Evolutionary conservation across 495 filamentous ascomycete genomes (phyloP), one percentile per base, ranked within the genome.

Genomic region (Hypoxylon intermedium): DNA sequence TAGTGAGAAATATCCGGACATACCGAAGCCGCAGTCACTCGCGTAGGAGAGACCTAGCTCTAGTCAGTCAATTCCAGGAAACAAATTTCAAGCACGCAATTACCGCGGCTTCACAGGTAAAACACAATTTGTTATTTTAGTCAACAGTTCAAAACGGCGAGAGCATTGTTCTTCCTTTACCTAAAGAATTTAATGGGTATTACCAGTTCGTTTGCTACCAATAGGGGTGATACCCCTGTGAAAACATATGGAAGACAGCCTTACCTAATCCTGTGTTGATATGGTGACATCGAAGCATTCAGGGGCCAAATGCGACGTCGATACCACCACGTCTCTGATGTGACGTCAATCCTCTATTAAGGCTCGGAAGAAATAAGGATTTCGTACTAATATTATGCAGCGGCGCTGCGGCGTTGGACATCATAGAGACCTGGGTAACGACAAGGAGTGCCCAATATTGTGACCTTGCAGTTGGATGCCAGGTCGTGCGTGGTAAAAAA

Each of bases 241-340:
- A 5, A 26, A 43, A 13, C 15, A 24, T 23, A 24, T 24, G 7
- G 40, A 36, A 40, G 19, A 49, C 47, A 33, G 41, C 36, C 37
- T 49, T 58, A 36, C 36, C 45, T 28, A 23, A 50, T 58, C 44
- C 26, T 50, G 19, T 12, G 41, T 36, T 33, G 3, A 43, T 44
- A 44, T 37, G 18, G 54, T 58, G 28, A 50, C 54, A 58, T 58
- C 54, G 54, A 26, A n/a, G 45, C 28, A 43, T 36, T 43, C 44
- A 48, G 54, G 37, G 54, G 34, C 16, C 19, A 6, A 26, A 43
- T 43, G 24, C 20, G 20, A 42, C 33, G 41, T 34, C 31, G 16
- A 12, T 18, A 48, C 21, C n/a, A 7, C 21, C 13, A 3, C 12
- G n/a, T 15, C 15, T 15, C 26, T 15, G 33, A 7, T 43, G 19